Conservation (phyloP, 2,329 filamentous ascomycete genomes). For the Colletotrichum lupini region DNA sequence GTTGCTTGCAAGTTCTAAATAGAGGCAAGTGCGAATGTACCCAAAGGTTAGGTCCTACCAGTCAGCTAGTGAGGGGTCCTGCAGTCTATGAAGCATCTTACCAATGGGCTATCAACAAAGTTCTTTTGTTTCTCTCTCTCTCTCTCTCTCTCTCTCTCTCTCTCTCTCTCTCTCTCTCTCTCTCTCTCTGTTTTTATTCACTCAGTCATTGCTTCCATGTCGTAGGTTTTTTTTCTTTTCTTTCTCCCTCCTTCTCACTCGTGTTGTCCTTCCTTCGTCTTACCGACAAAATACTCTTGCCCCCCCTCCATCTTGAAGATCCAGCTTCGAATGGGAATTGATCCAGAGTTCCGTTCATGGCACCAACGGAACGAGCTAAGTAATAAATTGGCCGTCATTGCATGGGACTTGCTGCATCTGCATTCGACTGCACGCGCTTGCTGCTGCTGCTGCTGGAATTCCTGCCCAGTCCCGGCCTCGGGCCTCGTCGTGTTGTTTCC, state of each 20-base stretch:
- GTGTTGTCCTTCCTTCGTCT: not conserved
- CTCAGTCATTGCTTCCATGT: not conserved
- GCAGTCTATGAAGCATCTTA: not conserved
- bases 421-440: too few species aligned
- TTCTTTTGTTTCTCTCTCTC: not conserved
- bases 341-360: not conserved
- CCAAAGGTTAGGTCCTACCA: not conserved
- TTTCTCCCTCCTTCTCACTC: not conserved
- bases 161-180: not conserved
- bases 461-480: not conserved
- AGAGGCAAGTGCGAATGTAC: constrained; percentile 22
- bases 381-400: not conserved
- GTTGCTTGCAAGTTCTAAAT: constrained; percentile 35
- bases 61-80: not conserved
- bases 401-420: not conserved
- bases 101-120: too few species aligned
- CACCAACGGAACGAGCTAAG: not conserved
- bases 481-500: not conserved
- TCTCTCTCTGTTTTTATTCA: not conserved
- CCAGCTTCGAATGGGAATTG: not conserved
- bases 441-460: too few species aligned
- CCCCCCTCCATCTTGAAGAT: not conserved
- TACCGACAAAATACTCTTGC: not conserved
- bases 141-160: not conserved
- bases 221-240: not conserved